Percentiles rank a stretch among this genome's conserved stretches.
These are phyloP conservation scores for Phytopythium vexans DNA, from an alignment of 352 stramenopile species.

Conservation along the genomic window DNA sequence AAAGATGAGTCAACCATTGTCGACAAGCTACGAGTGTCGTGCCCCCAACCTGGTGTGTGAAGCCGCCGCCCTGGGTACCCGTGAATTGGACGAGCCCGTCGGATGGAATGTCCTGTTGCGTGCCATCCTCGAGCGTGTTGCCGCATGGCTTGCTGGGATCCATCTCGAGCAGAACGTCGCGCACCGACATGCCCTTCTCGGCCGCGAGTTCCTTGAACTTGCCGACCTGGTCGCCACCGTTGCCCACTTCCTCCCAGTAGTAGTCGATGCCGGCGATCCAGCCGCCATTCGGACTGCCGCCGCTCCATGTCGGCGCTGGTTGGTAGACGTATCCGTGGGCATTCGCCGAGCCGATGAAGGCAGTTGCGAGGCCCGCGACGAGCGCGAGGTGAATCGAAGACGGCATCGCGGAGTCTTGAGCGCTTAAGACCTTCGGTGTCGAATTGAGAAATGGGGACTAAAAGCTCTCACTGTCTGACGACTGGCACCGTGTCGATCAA, in stretches of 20 bases:
- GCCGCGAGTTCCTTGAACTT: constrained; percentile 23
- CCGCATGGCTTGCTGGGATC: constrained; percentile 26
- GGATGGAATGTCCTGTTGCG: constrained; percentile 23
- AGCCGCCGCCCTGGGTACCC: constrained; percentile 25
- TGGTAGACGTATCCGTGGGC: constrained; percentile 9
- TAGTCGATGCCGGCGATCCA: constrained; percentile 4
- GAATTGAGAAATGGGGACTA: background rate
- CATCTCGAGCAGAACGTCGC: constrained; percentile 32
- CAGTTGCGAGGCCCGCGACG: background rate
- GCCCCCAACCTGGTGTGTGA: constrained; percentile 18
- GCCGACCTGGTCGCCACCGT: constrained; percentile 20
- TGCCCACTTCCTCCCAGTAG: constrained; percentile 28
- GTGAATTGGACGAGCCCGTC: constrained; percentile 27
- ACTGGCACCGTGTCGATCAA: background rate
- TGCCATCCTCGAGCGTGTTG: constrained; percentile 22
- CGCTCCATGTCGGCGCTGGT: constrained; percentile 2
- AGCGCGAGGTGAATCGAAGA: background rate
- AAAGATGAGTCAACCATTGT: no score
- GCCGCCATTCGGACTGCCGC: background rate
- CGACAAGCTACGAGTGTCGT: background rate
- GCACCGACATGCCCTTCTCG: constrained; percentile 25
- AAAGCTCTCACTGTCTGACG: background rate
- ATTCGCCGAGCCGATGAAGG: background rate
- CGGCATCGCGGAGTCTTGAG: background rate
- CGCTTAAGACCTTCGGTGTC: background rate